Evolutionary conservation across 805 yeast genomes (phyloP), one percentile per base, ranked within the genome.

Genomic region (Nakazawaea peltata): DNA sequence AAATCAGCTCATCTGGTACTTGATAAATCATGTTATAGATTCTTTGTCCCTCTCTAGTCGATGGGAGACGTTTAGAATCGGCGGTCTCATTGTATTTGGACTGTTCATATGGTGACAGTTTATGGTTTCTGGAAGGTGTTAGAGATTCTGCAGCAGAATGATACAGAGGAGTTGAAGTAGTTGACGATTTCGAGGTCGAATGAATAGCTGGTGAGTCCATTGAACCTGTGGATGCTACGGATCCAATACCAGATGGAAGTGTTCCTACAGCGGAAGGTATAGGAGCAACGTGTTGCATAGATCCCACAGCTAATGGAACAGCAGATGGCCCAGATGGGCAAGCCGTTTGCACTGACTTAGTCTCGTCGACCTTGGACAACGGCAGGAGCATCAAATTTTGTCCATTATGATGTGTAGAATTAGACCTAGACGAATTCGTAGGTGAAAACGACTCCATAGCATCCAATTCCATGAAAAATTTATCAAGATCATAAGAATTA

Each of bases 1-100:
- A 78, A 23, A 79, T 76, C 18, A 76, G 63, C 37, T 78, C 85
- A 2, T 74, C 67, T 4, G 81, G 77, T 31, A 77, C 70, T 49
- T 72, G 80, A 46, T 67, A 71, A 41, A 80, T 68, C 61, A 80
- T 57, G 45, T 77, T 82, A 48, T 66, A 74, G 15, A 77, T 67
- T 33, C 64, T 59, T 41, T 66, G 68, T 4, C 78, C 80, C 41
- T 79, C 85, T 26, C 47, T 57, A 4, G 55, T 41, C 32, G 46
- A 30, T 4, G 40, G 36, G 16, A 30, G 24, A 26, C 23, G 31
- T 16, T 28, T 28, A 17, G 4, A 7, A 6, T 19, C 14, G 14
- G 9, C 6, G n/a, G n/a, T n/a, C n/a, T n/a, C n/a, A n/a, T n/a
- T n/a, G n/a, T n/a, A n/a, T n/a, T n/a, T n/a, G n/a, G n/a, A n/a